Evolutionary conservation across 73 alveolate genomes (phyloP).

Genomic region (Uronychia binucleata): DNA sequence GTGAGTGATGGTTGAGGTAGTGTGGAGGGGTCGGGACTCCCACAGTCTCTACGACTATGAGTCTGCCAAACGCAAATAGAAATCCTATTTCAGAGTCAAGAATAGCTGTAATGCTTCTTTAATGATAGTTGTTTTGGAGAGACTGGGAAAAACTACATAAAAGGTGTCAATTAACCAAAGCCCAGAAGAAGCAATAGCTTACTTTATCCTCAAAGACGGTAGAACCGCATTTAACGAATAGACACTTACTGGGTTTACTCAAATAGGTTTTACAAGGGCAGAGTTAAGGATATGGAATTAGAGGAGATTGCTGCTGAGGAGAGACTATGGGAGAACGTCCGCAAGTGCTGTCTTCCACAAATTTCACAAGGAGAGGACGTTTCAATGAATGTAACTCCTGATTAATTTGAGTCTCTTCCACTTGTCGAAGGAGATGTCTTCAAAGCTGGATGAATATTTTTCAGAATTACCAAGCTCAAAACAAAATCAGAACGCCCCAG

Average conservation of each 20-base stretch:
- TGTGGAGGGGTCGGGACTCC: neutral
- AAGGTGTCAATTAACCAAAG: neutral
- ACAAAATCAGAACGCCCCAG: neutral
- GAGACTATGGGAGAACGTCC: neutral
- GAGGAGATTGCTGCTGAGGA: neutral
- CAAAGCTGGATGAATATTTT: neutral
- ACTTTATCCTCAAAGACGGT: neutral
- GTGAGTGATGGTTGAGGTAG: too few species aligned
- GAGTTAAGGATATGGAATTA: neutral
- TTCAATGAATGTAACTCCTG: neutral
- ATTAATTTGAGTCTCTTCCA: neutral
- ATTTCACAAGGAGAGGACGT: neutral
- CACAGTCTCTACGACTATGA: neutral
- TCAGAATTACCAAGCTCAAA: neutral
- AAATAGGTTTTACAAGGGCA: neutral
- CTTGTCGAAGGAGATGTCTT: neutral
- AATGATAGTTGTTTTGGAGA: neutral
- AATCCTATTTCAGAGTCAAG: neutral
- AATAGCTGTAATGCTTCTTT: neutral
- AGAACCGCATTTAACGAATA: neutral
- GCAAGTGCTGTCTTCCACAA: neutral
- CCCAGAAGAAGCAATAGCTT: neutral
- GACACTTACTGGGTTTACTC: neutral
- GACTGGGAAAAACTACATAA: neutral
- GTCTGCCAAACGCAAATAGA: neutral